Evolutionary conservation across 75 land plant genomes (phyloP).

Genomic region (Cryptomeria japonica): DNA sequence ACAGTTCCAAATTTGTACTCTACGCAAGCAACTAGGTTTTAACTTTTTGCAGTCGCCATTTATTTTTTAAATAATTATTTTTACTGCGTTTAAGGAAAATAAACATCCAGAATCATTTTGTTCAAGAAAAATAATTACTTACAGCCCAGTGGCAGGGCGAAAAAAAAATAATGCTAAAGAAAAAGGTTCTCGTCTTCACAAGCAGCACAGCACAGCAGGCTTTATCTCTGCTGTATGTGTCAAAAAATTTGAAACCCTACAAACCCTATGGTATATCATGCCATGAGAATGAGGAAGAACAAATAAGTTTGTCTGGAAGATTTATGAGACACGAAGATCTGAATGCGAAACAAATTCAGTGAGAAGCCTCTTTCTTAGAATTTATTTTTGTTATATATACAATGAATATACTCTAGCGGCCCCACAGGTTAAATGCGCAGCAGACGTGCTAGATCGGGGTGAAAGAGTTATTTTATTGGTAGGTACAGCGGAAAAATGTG

Average conservation of each 20-base stretch:
- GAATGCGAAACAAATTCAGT: neutral
- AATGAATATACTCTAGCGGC: neutral
- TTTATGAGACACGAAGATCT: neutral
- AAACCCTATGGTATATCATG: neutral
- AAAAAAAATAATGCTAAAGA: conserved; percentile 1
- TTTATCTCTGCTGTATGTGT: neutral
- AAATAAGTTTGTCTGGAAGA: neutral
- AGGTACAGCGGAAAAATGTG: neutral
- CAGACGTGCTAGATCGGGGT: neutral
- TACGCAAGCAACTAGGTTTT: no score
- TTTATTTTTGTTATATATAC: neutral
- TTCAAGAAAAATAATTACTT: neutral
- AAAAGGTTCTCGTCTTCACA: neutral
- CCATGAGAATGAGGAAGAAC: neutral
- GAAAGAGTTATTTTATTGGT: neutral
- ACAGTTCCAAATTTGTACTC: no score
- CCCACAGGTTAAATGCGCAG: neutral
- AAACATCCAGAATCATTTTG: neutral
- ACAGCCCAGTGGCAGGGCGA: neutral
- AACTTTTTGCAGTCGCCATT: no score
- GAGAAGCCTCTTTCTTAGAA: neutral
- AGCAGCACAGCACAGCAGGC: conserved; percentile 3
- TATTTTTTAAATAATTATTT: no score
- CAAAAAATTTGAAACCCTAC: neutral
- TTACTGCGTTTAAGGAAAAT: no score